phyloP scores from a whole-genome alignment of 257 asterid genomes.

The Przewalskia tangutica region DNA sequence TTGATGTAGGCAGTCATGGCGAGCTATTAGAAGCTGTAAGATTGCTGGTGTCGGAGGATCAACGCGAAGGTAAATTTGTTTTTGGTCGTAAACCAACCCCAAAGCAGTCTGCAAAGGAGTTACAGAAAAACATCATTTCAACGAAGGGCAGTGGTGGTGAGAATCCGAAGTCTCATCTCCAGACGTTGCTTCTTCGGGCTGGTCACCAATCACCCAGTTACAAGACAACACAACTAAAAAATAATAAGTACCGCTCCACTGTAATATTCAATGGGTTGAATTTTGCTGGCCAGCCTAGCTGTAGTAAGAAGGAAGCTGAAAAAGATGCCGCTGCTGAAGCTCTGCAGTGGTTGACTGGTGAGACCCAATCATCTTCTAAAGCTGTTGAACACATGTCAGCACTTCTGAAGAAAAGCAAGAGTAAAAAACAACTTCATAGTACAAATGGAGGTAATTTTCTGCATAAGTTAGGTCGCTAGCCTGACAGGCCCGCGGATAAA shows the following conservation, averaged over 20 bases:
- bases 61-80: slow-evolving; percentile 81
- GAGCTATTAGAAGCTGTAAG: slow-evolving; percentile 74
- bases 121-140: slow-evolving; percentile 10
- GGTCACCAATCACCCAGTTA: slow-evolving; percentile 71
- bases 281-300: slow-evolving; percentile 60
- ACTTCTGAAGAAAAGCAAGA: slow-evolving; percentile 59
- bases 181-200: slow-evolving; percentile 62
- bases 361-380: slow-evolving; percentile 42
- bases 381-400: slow-evolving; percentile 53
- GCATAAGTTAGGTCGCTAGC: not conserved
- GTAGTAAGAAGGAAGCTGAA: slow-evolving; percentile 89
- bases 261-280: slow-evolving; percentile 72
- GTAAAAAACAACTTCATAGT: slow-evolving; percentile 26
- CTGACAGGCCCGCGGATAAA: not conserved
- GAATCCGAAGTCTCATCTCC: slow-evolving; percentile 67
- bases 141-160: slow-evolving; percentile 28
- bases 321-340: slow-evolving; percentile 93
- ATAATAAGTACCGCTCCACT: slow-evolving; percentile 60
- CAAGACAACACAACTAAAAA: slow-evolving; percentile 52
- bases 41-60: slow-evolving; percentile 70
- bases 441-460: slow-evolving; percentile 52
- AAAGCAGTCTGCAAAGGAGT: slow-evolving; percentile 26
- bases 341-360: slow-evolving; percentile 79
- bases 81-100: slow-evolving; percentile 52
- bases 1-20: slow-evolving; percentile 33